Base-by-base conservation (phyloP, 1,139 yeast species). In the Waltiozyma solani region DNA sequence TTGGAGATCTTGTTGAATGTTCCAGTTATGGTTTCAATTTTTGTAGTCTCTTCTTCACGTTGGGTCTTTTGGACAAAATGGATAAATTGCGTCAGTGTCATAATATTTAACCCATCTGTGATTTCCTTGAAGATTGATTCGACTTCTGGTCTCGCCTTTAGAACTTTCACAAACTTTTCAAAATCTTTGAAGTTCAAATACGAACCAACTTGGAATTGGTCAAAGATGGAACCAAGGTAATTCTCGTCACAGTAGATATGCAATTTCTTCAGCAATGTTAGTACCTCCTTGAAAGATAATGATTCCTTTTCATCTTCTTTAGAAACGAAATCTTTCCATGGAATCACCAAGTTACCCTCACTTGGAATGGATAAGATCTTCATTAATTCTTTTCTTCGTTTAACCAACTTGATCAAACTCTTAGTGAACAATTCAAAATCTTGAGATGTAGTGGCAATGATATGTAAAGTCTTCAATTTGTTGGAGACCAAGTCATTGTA, bases 171-270 rank as follows among this genome's bases (percentile, higher is more conserved):
- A 57, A 87, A 85, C 22, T 58, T 56, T 53, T 82, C 80, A 57
- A 89, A 89, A 49, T 84, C 86, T 3, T 67, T 69, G 51, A 85
- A 86, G 45, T 74, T 69, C 22, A 89, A 60, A 26, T 58, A 57
- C 2, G 72, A 72, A 13, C 12, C 17, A 12, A 5, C 14, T 7
- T 31, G 22, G 17, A 31, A 31, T 32, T 62, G 60, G 26, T 64
- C 58, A 51, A 81, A 81, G 15, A 67, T 50, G 11, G 53, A 46
- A n/a, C 51, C 52, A 6, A 75, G 51, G 41, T 61, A 62, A 18
- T 49, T 51, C 24, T 60, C 54, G 7, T 79, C 67, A 45, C 76
- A 72, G 52, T 79, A 79, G 32, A 89, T 78, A 49, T 85, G 86
- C 35, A 86, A 65, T 40, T 82, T 65, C 27, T 69, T 69, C 23